Percentiles rank a stretch among this genome's conserved stretches.
These are phyloP conservation scores for Leccinum insolens DNA, from an alignment of 1,284 basidiomycete genomes.

Conservation along the genomic window DNA sequence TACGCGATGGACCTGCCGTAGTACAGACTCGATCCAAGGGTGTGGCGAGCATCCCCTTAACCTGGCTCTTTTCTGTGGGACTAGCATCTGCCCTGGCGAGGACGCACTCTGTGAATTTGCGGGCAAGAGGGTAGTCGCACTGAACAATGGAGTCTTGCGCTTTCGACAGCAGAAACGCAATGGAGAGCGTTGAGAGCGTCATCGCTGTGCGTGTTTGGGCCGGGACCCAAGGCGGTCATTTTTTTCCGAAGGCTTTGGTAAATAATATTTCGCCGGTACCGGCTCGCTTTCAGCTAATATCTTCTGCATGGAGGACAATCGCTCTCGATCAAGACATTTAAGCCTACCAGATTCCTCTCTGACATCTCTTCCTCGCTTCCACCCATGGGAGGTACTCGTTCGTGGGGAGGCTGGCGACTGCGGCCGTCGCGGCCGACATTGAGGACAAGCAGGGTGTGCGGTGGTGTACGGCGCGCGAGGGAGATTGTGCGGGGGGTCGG, in stretches of 20 bases:
- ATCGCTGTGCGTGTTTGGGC: too few relatives aligned
- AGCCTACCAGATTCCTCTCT: neutral
- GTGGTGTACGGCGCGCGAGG: conserved; percentile 30
- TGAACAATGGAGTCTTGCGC: conserved; percentile 79
- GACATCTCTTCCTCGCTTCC: neutral
- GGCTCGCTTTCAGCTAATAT: too few relatives aligned
- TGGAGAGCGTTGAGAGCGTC: conserved; percentile 33
- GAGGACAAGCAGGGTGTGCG: neutral
- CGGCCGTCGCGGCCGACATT: neutral
- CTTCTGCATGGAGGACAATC: too few relatives aligned
- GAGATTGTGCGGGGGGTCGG: conserved; percentile 66
- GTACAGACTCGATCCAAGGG: neutral
- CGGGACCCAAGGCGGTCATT: too few relatives aligned
- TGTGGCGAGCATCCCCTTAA: conserved; percentile 74
- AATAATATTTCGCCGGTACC: too few relatives aligned
- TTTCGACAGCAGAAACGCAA: conserved; percentile 67
- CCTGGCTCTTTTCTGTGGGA: conserved; percentile 61
- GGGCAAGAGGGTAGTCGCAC: conserved; percentile 82
- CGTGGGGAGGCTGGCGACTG: neutral
- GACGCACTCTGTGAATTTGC: conserved; percentile 71
- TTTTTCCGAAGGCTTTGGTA: too few relatives aligned
- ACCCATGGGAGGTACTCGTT: neutral
- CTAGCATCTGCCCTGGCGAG: conserved; percentile 60
- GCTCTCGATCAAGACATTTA: neutral
- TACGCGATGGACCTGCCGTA: neutral